A percentile compares a stretch with the other conserved stretches of the same genome.
phyloP scores from a whole-genome alignment of 2,329 filamentous ascomycete species.

The Scytalidium lignicola region DNA sequence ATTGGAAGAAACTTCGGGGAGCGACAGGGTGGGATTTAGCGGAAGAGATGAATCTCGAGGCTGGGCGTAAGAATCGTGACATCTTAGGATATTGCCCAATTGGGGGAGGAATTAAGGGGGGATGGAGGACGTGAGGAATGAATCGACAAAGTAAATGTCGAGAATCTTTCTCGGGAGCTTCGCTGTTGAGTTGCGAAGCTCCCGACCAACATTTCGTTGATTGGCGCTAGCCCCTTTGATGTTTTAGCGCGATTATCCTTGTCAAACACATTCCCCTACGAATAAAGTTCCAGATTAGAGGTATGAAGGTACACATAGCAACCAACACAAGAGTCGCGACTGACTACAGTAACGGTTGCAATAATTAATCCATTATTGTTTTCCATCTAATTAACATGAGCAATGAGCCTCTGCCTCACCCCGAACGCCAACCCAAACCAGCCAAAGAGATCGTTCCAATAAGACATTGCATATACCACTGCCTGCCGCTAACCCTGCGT shows the following conservation, averaged over 20 bases:
- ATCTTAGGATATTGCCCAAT: conserved; percentile 23
- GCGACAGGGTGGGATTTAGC: conserved; percentile 39
- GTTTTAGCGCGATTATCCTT: too few species aligned
- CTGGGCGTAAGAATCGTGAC: conserved; percentile 58
- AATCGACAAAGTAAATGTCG: neutral
- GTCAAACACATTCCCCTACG: too few species aligned
- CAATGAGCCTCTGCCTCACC: neutral
- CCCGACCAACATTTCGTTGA: too few species aligned
- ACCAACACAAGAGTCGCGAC: too few species aligned
- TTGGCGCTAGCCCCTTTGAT: too few species aligned
- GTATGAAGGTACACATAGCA: too few species aligned
- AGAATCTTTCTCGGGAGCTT: conserved; percentile 7
- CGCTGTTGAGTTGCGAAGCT: neutral
- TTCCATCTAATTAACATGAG: neutral
- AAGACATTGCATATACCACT: neutral
- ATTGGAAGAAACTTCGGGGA: conserved; percentile 48
- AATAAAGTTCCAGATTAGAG: too few species aligned
- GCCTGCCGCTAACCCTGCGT: neutral
- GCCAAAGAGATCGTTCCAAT: neutral
- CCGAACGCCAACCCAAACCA: neutral
- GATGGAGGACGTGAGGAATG: conserved; percentile 5
- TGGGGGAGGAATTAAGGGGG: conserved; percentile 5
- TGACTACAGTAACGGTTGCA: too few species aligned
- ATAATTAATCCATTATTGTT: too few species aligned
- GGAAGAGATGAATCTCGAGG: conserved; percentile 56